Evolutionary conservation across 2,329 filamentous ascomycete genomes (phyloP), one percentile per base, ranked within the genome.

Genomic region (Venturia carpophila): DNA sequence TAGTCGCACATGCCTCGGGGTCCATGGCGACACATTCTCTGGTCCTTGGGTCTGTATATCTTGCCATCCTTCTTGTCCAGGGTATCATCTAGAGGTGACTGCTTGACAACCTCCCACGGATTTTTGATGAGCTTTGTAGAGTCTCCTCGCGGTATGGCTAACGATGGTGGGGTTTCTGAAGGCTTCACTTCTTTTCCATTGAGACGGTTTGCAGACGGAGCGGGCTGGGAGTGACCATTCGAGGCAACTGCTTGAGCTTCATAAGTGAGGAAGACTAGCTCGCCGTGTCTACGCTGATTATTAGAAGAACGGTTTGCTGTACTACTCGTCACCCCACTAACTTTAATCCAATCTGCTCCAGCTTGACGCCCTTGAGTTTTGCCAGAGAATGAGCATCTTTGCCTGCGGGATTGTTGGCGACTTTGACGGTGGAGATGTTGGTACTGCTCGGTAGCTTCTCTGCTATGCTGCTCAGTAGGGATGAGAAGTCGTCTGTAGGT

Each of bases 1-100:
- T 97, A 95, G 78, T 99, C 94, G 77, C 94, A 99, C 94, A 99
- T 99, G 75, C 94, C 94, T 78, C 96, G 97, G 63, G 89, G 87
- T 1, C 93, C 93, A 75, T 99, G 94, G 68, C 91, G 88, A 79
- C 94, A 99, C 92, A 99, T 94, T 74, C 90, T 90, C 66, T 78
- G 75, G 74, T 96, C 91, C 66, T 83, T 83, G 67, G 84, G 84
- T 68, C 92, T 83, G 24, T 85, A 79, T 63, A 97, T 96, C 79
- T 96, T 99, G 69, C 94, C 94, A 80, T 94, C 88, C 69, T 87
- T 83, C 77, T 86, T 91, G 76, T 99, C 94, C 73, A 99, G 79
- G 65, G 84, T 81, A 73, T 99, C 88, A 73, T 99, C 95, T 11
- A 99, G 82, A 1, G 87, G 81, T 2, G 92, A 95, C 77, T 99